phyloP scores from a whole-genome alignment of 371 early-diverging fungal genomes.

The Circinella umbellata region DNA sequence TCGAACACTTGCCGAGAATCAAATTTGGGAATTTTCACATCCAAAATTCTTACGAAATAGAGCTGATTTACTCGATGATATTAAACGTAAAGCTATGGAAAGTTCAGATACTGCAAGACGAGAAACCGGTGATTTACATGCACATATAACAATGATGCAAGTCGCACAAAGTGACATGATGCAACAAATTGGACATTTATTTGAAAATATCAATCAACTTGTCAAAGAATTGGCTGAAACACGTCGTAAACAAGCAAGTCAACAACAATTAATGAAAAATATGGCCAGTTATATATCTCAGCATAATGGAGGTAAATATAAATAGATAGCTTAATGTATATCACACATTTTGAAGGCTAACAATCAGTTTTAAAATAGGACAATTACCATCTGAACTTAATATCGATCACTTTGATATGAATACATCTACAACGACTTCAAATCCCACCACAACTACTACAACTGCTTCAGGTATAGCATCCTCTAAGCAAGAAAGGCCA shows the following conservation, averaged over 20 bases:
- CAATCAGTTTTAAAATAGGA: not conserved
- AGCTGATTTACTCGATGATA: constrained; percentile 60
- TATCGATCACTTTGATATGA: constrained; percentile 2
- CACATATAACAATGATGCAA: constrained; percentile 77
- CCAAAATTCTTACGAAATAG: constrained; percentile 58
- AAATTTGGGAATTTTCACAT: constrained; percentile 68
- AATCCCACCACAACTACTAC: not conserved
- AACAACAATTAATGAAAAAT: constrained; percentile 67
- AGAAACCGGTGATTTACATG: constrained; percentile 75
- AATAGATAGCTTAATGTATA: not conserved
- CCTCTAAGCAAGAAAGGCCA: constrained; percentile 17
- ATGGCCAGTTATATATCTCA: constrained; percentile 64
- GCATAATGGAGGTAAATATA: constrained; percentile 45
- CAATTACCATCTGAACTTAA: constrained; percentile 13
- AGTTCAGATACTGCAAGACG: constrained; percentile 70
- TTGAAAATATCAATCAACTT: constrained; percentile 71
- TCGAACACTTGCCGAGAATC: constrained; percentile 78
- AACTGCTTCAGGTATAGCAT: not conserved
- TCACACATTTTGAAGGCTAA: not conserved
- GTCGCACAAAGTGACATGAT: constrained; percentile 75
- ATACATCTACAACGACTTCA: not conserved
- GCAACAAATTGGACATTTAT: constrained; percentile 72
- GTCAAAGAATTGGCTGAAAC: constrained; percentile 75
- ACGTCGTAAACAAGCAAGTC: constrained; percentile 61
- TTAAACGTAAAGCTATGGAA: constrained; percentile 75